Conservation (phyloP, 192 early-diverging fungal species). For the Rhizophlyctis rosea region DNA sequence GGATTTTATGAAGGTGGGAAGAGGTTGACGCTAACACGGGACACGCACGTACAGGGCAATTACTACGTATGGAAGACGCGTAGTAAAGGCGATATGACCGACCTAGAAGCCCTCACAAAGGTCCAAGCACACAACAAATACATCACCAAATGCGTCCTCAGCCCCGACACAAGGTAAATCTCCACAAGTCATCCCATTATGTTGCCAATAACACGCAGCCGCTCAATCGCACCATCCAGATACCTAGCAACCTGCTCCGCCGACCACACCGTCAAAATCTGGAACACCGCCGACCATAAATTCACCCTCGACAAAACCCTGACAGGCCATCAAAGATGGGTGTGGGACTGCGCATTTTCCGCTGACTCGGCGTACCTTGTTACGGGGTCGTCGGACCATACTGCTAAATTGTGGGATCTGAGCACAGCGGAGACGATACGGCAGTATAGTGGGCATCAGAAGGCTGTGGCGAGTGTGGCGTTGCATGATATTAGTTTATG, state of each 20-base stretch:
- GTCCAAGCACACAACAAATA: conserved; percentile 78
- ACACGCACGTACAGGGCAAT: conserved; percentile 59
- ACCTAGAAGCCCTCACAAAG: conserved; percentile 68
- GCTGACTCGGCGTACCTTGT: conserved; percentile 90
- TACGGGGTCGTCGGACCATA: conserved; percentile 82
- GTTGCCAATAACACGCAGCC: background rate
- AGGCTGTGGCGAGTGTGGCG: conserved; percentile 83
- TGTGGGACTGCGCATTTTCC: conserved; percentile 89
- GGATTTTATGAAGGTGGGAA: no score
- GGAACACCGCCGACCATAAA: conserved; percentile 48
- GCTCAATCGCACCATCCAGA: conserved; percentile 29
- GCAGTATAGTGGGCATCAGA: conserved; percentile 88
- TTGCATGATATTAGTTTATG: conserved; percentile 66
- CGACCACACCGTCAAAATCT: conserved; percentile 84
- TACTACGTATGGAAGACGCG: conserved; percentile 56
- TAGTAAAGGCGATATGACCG: conserved; percentile 40
- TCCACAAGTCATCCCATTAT: background rate
- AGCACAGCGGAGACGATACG: conserved; percentile 72
- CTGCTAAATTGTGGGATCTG: conserved; percentile 79
- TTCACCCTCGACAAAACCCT: conserved; percentile 74
- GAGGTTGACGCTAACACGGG: no score
- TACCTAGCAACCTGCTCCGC: conserved; percentile 82
- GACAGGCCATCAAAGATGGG: conserved; percentile 83
- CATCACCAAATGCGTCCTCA: conserved; percentile 77
- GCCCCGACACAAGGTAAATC: conserved; percentile 69